Conservation (phyloP, 2,329 filamentous ascomycete genomes). For the Teratosphaeria destructans region DNA sequence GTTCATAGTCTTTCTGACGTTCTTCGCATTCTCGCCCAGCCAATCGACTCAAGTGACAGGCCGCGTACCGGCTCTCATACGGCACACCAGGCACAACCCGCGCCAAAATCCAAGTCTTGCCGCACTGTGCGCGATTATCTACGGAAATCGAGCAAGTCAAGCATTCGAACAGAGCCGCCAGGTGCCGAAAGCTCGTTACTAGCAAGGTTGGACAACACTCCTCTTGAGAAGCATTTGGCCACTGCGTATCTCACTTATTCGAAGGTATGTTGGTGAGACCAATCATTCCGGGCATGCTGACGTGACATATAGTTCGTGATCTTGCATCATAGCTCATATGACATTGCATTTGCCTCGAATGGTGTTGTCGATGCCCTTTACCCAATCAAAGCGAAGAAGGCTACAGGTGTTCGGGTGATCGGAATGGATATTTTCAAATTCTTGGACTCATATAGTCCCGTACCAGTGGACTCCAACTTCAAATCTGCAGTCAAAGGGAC, state of each 20-base stretch:
- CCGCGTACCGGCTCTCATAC: not conserved
- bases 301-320: constrained; percentile 29
- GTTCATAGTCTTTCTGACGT: constrained; percentile 43
- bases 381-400: constrained; percentile 40
- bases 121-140: constrained; percentile 3
- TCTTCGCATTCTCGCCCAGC: constrained; percentile 33
- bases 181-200: constrained; percentile 35
- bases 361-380: constrained; percentile 60
- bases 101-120: not conserved
- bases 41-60: not conserved
- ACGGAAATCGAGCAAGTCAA: not conserved
- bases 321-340: constrained; percentile 28
- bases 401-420: constrained; percentile 17
- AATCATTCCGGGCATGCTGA: not conserved
- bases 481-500: constrained; percentile 34
- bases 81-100: not conserved
- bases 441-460: constrained; percentile 35
- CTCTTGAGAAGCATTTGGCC: constrained; percentile 30
- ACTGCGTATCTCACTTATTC: constrained; percentile 36
- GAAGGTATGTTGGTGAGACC: constrained; percentile 22
- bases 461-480: constrained; percentile 31
- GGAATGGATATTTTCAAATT: constrained; percentile 47
- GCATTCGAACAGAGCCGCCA: constrained; percentile 9
- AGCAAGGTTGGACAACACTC: constrained; percentile 25
- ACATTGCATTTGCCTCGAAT: constrained; percentile 38